A percentile compares a stretch with the other conserved stretches of the same genome.
phyloP scores from a whole-genome alignment of 2,329 filamentous ascomycete species.

The Pseudogymnoascus sp. region DNA sequence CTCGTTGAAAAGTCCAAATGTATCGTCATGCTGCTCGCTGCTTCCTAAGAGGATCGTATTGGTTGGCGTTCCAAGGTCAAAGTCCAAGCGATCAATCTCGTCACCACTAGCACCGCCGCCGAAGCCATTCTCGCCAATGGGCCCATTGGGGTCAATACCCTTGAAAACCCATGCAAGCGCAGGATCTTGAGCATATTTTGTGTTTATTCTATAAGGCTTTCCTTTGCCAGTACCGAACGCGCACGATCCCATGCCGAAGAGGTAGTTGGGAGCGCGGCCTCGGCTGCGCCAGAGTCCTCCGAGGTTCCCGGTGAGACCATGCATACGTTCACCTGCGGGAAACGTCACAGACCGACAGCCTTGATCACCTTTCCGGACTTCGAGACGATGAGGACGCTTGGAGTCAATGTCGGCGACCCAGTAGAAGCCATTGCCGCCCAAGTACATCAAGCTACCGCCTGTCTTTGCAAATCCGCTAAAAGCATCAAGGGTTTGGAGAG shows the following conservation, averaged over 20 bases:
- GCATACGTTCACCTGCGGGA: slow-evolving; percentile 25
- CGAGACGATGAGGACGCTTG: slow-evolving; percentile 25
- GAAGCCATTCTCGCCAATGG: slow-evolving; percentile 22
- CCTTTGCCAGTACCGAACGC: slow-evolving; percentile 27
- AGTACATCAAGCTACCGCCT: slow-evolving; percentile 31
- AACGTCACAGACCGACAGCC: slow-evolving; percentile 26
- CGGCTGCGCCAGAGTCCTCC: slow-evolving; percentile 29
- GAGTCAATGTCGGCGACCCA: slow-evolving; percentile 23
- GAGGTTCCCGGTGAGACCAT: slow-evolving; percentile 24
- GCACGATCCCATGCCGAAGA: slow-evolving; percentile 27
- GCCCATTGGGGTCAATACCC: slow-evolving; percentile 14
- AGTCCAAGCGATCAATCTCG: slow-evolving; percentile 30
- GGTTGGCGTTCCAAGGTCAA: slow-evolving; percentile 24
- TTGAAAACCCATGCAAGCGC: neutral
- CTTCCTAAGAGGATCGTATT: slow-evolving; percentile 25
- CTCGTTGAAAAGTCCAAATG: slow-evolving; percentile 22
- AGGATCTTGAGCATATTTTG: slow-evolving; percentile 7
- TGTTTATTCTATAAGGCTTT: slow-evolving; percentile 10
- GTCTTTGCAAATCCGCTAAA: slow-evolving; percentile 23
- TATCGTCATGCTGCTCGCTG: slow-evolving; percentile 17
- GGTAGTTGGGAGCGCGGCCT: slow-evolving; percentile 25
- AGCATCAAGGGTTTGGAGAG: slow-evolving; percentile 21
- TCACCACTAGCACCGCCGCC: slow-evolving; percentile 29
- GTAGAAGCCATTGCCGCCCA: slow-evolving; percentile 33
- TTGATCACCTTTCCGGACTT: slow-evolving; percentile 29